Evolutionary conservation across 805 yeast species (phyloP).

Genomic region (Ogataea methanolica): DNA sequence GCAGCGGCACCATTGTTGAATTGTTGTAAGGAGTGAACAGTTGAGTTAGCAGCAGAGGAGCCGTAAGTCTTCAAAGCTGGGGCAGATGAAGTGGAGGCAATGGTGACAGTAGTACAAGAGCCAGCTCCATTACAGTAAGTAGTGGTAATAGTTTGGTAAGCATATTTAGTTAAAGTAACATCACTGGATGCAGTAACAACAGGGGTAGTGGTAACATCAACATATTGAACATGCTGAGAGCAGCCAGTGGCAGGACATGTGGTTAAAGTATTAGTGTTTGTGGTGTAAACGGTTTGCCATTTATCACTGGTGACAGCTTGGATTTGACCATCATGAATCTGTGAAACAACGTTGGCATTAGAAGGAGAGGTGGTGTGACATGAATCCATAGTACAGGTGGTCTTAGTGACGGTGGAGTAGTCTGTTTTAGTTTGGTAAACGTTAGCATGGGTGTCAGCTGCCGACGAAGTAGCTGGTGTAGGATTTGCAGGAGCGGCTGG

Average conservation of each 20-base stretch:
- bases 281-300: background rate
- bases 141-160: conserved; percentile 20
- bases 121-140: conserved; percentile 11
- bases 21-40: background rate
- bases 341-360: background rate
- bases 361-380: conserved; percentile 7
- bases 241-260: conserved; percentile 6
- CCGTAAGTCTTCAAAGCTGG: background rate
- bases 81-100: conserved; percentile 1
- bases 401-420: conserved; percentile 5
- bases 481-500: conserved; percentile 8
- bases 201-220: conserved; percentile 31
- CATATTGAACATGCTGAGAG: conserved; percentile 14
- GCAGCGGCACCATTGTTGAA: conserved; percentile 1
- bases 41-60: conserved; percentile 11
- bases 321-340: background rate
- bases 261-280: conserved; percentile 10
- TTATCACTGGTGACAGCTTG: background rate
- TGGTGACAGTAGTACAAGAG: conserved; percentile 5
- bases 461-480: conserved; percentile 10
- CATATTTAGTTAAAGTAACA: conserved; percentile 33
- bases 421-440: conserved; percentile 5
- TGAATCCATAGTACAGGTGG: conserved; percentile 6
- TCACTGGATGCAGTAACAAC: conserved; percentile 36
- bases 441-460: conserved; percentile 10